Base-by-base conservation (phyloP, 208 protist species). In the Crithidia sp. region DNA sequence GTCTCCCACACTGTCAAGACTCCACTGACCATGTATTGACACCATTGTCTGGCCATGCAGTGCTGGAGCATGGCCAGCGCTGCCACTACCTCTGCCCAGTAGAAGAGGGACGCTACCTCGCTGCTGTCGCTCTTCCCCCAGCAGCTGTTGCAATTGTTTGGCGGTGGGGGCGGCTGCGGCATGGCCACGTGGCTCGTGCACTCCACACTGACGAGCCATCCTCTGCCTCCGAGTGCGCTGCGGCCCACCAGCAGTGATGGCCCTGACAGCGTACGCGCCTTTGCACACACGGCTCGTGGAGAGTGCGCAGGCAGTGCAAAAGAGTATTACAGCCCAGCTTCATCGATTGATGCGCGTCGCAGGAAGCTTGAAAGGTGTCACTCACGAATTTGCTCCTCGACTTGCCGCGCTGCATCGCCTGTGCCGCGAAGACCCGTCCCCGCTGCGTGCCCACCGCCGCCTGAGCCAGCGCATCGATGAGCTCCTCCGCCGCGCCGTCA, bases 161-260 rank as follows among this genome's bases (percentile, higher is more conserved):
- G 90, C 19, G 67, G 74, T 6, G 52, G 68, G 0, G 57, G 76
- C n/a, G 66, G 84, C 19, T 56, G 72, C 7, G 50, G 79, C 0
- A 50, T 56, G 13, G 66, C 74, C 7, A 14, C 72, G 13, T 79
- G 37, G 58, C 54, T 95, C 47, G 28, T 90, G 41, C 61, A 67
- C 55, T 90, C 87, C 16, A 76, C 87, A 12, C 54, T 95, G 17
- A 59, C 54, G 4, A 79, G 90, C 39, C 87, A 85, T 43, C 14
- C 62, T 13, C 28, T 72, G 6, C 44, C 74, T 7, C 49, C 39
- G 10, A 19, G 40, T 7, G 77, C 76, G 3, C 50, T 90, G 7
- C 3, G 56, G n/a, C 14, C 19, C 7, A 41, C 56, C 3, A 54
- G 70, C 53, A 81, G 77, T 0, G 71, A 71, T 16, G 58, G 57